Evolutionary conservation across 768 basidiomycete genomes (phyloP).

Genomic region (Leucosporidium creatinivorum): DNA sequence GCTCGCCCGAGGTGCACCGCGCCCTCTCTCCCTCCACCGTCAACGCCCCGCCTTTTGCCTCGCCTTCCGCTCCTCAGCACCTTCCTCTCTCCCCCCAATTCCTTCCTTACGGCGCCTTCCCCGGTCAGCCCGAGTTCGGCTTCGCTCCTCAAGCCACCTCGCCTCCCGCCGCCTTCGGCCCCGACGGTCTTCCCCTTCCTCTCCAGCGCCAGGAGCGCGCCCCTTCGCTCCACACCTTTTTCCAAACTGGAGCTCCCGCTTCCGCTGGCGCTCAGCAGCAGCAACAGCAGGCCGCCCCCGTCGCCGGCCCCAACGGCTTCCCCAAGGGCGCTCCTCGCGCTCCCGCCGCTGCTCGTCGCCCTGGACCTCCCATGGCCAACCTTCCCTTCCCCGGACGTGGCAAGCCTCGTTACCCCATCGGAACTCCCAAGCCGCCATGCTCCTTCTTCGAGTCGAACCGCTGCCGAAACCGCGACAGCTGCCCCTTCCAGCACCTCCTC

Average conservation of each 20-base stretch:
- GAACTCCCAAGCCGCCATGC: slow-evolving; percentile 27
- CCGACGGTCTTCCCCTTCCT: not conserved
- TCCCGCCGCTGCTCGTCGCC: not conserved
- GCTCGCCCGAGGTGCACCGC: not conserved
- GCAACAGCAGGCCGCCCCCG: not conserved
- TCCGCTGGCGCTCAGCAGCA: not conserved
- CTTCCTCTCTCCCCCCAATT: not conserved
- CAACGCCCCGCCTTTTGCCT: not conserved
- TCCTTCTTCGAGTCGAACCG: slow-evolving; percentile 35
- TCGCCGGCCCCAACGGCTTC: not conserved
- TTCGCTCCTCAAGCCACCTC: not conserved
- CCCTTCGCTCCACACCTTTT: slow-evolving; percentile 26
- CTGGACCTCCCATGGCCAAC: not conserved
- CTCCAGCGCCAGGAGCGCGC: slow-evolving; percentile 2
- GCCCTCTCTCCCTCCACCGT: not conserved
- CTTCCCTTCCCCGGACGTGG: not conserved
- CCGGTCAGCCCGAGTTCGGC: not conserved
- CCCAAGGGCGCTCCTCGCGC: not conserved
- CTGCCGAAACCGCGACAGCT: slow-evolving; percentile 35
- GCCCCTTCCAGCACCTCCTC: slow-evolving; percentile 29
- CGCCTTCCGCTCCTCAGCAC: not conserved
- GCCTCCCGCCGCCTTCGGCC: not conserved
- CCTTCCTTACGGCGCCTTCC: not conserved
- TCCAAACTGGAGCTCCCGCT: slow-evolving; percentile 22
- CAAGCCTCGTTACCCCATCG: slow-evolving; percentile 4